These are phyloP conservation scores for Macaranga tanarius DNA, from an alignment of 441 rosid genomes.

Conservation along the genomic window DNA sequence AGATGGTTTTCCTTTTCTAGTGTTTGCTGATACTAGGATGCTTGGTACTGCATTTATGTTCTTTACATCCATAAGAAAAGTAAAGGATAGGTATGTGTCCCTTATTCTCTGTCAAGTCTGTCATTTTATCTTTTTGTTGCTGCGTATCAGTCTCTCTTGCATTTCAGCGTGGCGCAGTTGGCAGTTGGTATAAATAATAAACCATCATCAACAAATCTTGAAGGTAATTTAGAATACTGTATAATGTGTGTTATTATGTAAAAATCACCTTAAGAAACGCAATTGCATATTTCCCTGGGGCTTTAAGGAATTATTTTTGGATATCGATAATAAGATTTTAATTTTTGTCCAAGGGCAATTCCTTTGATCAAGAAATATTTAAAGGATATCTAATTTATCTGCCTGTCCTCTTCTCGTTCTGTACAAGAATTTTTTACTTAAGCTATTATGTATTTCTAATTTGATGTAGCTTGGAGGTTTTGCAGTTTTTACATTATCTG, in stretches of 20 bases:
- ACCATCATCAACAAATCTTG: background rate
- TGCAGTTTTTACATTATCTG: slow-evolving; percentile 46
- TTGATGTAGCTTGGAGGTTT: slow-evolving; percentile 5
- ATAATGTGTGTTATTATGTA: background rate
- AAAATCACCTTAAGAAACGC: background rate
- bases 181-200: background rate
- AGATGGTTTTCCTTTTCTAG: background rate
- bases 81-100: background rate
- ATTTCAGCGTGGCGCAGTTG: background rate
- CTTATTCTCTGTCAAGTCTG: background rate
- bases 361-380: background rate
- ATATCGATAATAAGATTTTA: background rate
- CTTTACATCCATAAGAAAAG: background rate
- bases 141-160: background rate
- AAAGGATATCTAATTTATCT: background rate
- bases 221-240: background rate
- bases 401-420: background rate
- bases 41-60: background rate
- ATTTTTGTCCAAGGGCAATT: background rate
- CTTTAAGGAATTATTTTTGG: background rate
- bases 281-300: background rate
- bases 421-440: background rate
- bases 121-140: background rate
- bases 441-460: background rate
- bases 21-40: background rate